Conservation (phyloP, 192 early-diverging fungal genomes). For the Rhizoclosmatium globosum region DNA sequence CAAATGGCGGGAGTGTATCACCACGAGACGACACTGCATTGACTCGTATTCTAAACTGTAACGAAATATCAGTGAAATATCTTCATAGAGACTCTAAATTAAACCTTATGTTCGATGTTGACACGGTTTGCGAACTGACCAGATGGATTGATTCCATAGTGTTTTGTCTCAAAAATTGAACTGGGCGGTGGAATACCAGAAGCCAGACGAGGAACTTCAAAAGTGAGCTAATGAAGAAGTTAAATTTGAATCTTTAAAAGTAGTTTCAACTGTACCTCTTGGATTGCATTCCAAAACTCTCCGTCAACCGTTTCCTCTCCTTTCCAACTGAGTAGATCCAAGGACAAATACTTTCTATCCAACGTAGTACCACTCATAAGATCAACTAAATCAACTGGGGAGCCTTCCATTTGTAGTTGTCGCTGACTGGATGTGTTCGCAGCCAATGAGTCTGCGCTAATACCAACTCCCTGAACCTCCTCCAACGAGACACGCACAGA, state of each 20-base stretch:
- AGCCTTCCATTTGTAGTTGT: background rate
- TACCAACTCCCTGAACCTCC: constrained; percentile 40
- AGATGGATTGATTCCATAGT: constrained; percentile 38
- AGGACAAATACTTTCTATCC: constrained; percentile 27
- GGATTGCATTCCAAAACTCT: constrained; percentile 34
- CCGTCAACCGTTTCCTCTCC: constrained; percentile 31
- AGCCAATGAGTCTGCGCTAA: background rate
- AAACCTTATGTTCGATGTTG: constrained; percentile 42
- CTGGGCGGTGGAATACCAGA: background rate
- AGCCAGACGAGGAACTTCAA: constrained; percentile 32
- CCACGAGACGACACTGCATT: constrained; percentile 4
- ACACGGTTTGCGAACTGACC: constrained; percentile 36
- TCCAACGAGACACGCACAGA: constrained; percentile 39
- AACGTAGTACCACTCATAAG: constrained; percentile 22
- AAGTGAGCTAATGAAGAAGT: constrained; percentile 20
- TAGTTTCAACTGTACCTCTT: constrained; percentile 25
- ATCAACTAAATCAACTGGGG: constrained; percentile 6
- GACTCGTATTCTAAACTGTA: constrained; percentile 16
- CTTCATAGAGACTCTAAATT: background rate
- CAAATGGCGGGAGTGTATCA: constrained; percentile 20
- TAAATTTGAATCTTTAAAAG: background rate
- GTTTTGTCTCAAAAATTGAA: constrained; percentile 32
- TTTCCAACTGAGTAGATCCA: constrained; percentile 31
- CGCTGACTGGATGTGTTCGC: background rate
- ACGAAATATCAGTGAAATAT: background rate